Percentiles rank a stretch among this genome's conserved stretches.
These are phyloP conservation scores for Pisolithus tinctorius DNA, from an alignment of 768 basidiomycete species.

Conservation along the genomic window DNA sequence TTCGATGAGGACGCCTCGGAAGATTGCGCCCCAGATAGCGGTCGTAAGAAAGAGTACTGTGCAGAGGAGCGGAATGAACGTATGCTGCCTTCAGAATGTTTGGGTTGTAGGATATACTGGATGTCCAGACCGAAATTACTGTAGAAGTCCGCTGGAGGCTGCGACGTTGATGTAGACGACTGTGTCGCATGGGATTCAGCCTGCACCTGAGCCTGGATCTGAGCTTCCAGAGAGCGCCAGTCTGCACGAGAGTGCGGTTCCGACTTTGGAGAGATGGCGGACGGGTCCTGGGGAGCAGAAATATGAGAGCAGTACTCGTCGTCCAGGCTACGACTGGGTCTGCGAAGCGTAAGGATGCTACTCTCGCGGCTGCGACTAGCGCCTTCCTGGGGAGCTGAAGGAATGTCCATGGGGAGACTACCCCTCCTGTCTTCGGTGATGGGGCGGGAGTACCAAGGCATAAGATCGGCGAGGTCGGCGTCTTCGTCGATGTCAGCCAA, in stretches of 20 bases:
- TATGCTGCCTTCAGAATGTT: slow-evolving; percentile 26
- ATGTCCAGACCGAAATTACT: slow-evolving; percentile 37
- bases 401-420: slow-evolving; percentile 58
- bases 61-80: slow-evolving; percentile 27
- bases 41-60: slow-evolving; percentile 20
- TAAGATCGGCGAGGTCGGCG: slow-evolving; percentile 19
- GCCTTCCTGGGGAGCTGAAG: slow-evolving; percentile 25
- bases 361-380: slow-evolving; percentile 42
- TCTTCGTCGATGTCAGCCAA: slow-evolving; percentile 29
- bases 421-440: slow-evolving; percentile 34
- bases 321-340: slow-evolving; percentile 56
- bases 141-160: slow-evolving; percentile 2
- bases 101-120: slow-evolving; percentile 32
- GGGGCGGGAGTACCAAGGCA: slow-evolving; percentile 15
- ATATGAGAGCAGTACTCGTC: slow-evolving; percentile 30
- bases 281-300: slow-evolving; percentile 15
- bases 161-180: not conserved
- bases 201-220: slow-evolving; percentile 23
- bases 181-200: not conserved
- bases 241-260: slow-evolving; percentile 38
- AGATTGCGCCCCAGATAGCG: slow-evolving; percentile 12
- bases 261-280: slow-evolving; percentile 38
- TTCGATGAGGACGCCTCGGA: slow-evolving; percentile 3
- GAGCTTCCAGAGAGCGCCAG: slow-evolving; percentile 47
- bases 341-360: slow-evolving; percentile 50